These are phyloP conservation scores for Physcomitrium patens DNA, from an alignment of 225 moss, liverwort and hornwort species.

Conservation along the genomic window DNA sequence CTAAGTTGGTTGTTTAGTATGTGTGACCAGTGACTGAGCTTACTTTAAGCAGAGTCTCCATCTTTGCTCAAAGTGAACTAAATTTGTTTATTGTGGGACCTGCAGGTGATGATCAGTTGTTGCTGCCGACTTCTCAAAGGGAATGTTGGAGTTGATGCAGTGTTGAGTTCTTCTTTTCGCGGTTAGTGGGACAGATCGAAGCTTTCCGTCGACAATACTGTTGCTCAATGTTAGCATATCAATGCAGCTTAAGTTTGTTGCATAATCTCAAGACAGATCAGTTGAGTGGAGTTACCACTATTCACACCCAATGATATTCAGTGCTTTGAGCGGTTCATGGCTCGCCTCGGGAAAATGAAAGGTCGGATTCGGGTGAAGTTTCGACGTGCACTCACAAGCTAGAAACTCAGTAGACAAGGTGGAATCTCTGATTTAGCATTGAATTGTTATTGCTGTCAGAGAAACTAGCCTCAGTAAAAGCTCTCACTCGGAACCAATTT, in stretches of 20 bases:
- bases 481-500: not conserved
- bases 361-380: no score
- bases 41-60: not conserved
- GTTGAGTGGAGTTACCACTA: no score
- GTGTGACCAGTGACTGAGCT: not conserved
- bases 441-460: slow-evolving; percentile 17
- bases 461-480: not conserved
- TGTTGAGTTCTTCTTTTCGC: not conserved
- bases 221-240: slow-evolving; percentile 13
- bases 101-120: slow-evolving; percentile 21
- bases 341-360: no score
- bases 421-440: no score
- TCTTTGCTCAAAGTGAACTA: not conserved
- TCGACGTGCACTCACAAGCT: no score
- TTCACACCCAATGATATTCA: no score
- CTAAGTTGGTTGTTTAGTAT: not conserved
- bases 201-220: not conserved
- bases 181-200: not conserved
- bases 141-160: slow-evolving; percentile 20
- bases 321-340: no score
- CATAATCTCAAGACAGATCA: not conserved
- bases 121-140: not conserved
- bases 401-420: no score
- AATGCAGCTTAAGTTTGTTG: slow-evolving; percentile 13
- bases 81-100: slow-evolving; percentile 21